These are phyloP conservation scores for Penicillium cataractarum DNA, from an alignment of 495 filamentous ascomycete species.

Conservation along the genomic window DNA sequence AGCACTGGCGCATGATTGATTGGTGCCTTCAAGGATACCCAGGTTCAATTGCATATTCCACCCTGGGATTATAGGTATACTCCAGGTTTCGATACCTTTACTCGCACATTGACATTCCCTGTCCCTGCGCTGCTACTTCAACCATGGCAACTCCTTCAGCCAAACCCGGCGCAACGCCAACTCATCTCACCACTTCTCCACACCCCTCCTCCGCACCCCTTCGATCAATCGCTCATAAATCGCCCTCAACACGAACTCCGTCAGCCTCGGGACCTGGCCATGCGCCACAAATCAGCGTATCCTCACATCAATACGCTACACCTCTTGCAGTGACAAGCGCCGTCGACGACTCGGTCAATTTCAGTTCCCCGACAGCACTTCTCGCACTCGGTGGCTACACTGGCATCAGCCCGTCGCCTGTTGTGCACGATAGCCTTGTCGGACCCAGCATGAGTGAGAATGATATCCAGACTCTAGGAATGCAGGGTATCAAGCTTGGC, in stretches of 20 bases:
- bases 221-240: constrained; percentile 48
- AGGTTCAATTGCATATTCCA: constrained; percentile 9
- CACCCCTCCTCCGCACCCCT: constrained; percentile 45
- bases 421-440: constrained; percentile 45
- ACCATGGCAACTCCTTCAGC: constrained; percentile 52
- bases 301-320: constrained; percentile 48
- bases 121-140: not conserved
- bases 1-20: constrained; percentile 1
- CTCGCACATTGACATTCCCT: not conserved
- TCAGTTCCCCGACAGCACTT: constrained; percentile 51
- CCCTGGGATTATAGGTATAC: constrained; percentile 3
- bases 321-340: constrained; percentile 41
- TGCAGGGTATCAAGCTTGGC: constrained; percentile 46
- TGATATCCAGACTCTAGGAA: constrained; percentile 49
- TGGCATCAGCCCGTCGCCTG: constrained; percentile 48
- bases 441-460: constrained; percentile 46
- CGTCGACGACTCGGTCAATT: constrained; percentile 47
- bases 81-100: constrained; percentile 3
- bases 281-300: constrained; percentile 31
- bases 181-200: constrained; percentile 51
- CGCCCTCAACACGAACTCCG: constrained; percentile 48
- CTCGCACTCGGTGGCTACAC: constrained; percentile 47
- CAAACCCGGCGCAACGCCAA: constrained; percentile 50
- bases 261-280: constrained; percentile 41
- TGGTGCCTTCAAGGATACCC: constrained; percentile 15